These are phyloP conservation scores for Schizochytrium sp. DNA, from an alignment of 108 stramenopile genomes.

Conservation along the genomic window DNA sequence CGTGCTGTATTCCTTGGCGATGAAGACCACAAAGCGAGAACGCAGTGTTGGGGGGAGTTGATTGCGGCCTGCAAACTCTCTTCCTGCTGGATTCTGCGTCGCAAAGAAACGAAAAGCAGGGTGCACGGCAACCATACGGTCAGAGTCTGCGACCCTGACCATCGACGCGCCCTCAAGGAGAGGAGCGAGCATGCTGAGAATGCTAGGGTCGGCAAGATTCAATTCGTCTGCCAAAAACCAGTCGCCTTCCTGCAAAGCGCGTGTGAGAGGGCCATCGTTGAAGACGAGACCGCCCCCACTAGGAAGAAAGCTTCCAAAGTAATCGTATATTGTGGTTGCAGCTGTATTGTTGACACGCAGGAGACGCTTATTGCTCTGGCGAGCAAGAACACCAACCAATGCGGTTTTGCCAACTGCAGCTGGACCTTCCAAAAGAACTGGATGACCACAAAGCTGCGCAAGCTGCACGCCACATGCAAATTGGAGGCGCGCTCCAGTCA, in stretches of 20 bases:
- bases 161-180: not conserved
- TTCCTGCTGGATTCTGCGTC: not conserved
- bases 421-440: slow-evolving; percentile 12
- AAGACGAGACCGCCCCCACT: not conserved
- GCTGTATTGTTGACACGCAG: not conserved
- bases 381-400: not conserved
- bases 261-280: not conserved
- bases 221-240: slow-evolving; percentile 15
- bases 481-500: not conserved
- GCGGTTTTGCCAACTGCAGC: slow-evolving; percentile 15
- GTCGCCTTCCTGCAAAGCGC: not conserved
- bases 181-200: not conserved
- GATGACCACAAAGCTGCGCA: not conserved
- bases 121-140: not conserved
- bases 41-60: not conserved
- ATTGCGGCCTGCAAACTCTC: not conserved
- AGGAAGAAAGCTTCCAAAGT: not conserved
- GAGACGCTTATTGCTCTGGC: not conserved
- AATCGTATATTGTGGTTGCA: not conserved
- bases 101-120: slow-evolving; percentile 19
- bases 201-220: not conserved
- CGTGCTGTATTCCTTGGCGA: not conserved
- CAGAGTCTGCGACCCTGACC: not conserved
- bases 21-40: not conserved
- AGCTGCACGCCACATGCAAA: not conserved